A percentile compares a stretch with the other conserved stretches of the same genome.
Conservation (phyloP, 2,329 filamentous ascomycete species). For the Monilinia vaccinii-corymbosi region DNA sequence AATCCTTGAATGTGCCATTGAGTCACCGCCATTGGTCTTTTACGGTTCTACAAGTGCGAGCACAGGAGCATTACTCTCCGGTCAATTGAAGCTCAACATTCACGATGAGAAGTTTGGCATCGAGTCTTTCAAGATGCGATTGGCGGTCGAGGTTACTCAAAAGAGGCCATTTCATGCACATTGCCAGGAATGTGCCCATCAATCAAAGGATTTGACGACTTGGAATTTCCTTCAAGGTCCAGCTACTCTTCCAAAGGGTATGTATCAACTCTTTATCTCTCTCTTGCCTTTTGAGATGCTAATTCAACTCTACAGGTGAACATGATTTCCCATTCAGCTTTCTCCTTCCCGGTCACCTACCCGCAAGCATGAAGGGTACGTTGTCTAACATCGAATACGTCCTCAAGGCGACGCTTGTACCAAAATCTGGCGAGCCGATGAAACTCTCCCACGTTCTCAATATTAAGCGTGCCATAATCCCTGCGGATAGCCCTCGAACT, state of each 20-base stretch:
- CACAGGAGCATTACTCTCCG: slow-evolving; percentile 76
- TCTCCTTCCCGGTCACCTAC: slow-evolving; percentile 76
- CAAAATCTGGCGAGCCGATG: slow-evolving; percentile 51
- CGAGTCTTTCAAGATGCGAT: slow-evolving; percentile 61
- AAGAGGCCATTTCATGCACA: slow-evolving; percentile 75
- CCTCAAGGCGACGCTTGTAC: slow-evolving; percentile 58
- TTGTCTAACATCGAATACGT: slow-evolving; percentile 70
- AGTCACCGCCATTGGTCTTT: slow-evolving; percentile 51
- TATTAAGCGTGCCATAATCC: slow-evolving; percentile 67
- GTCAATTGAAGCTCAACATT: slow-evolving; percentile 67
- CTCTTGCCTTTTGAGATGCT: neutral
- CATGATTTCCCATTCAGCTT: slow-evolving; percentile 87
- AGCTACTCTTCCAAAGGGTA: slow-evolving; percentile 42
- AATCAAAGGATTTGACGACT: slow-evolving; percentile 63
- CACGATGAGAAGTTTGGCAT: slow-evolving; percentile 58
- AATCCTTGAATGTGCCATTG: slow-evolving; percentile 42
- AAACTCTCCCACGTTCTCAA: slow-evolving; percentile 60
- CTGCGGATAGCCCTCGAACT: slow-evolving; percentile 72
- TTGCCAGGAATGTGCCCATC: slow-evolving; percentile 67
- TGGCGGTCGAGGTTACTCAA: slow-evolving; percentile 62
- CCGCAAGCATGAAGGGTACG: slow-evolving; percentile 67
- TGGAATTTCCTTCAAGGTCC: slow-evolving; percentile 67
- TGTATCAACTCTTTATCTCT: slow-evolving; percentile 16
- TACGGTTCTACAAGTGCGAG: slow-evolving; percentile 68
- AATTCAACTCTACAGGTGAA: slow-evolving; percentile 35